Evolutionary conservation across 2,329 filamentous ascomycete genomes (phyloP).

Genomic region (Aspergillus nomiae): DNA sequence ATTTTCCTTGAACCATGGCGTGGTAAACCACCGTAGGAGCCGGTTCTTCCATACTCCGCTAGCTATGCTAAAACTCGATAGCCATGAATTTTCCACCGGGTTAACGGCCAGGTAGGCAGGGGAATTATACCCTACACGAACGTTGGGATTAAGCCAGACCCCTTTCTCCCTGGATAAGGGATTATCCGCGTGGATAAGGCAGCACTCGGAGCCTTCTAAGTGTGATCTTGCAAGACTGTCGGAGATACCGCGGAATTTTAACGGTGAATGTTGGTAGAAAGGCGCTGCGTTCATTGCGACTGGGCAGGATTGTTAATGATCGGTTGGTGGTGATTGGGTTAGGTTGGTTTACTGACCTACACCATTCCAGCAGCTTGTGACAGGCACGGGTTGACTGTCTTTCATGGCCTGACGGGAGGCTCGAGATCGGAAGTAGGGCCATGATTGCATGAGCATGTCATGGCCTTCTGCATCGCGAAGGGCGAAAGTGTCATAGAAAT

Average conservation of each 20-base stretch:
- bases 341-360: slow-evolving; percentile 46
- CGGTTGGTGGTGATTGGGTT: slow-evolving; percentile 13
- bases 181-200: slow-evolving; percentile 70
- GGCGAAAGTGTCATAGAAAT: slow-evolving; percentile 75
- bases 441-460: slow-evolving; percentile 65
- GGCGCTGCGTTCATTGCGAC: slow-evolving; percentile 5
- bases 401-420: slow-evolving; percentile 57
- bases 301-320: background rate
- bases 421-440: slow-evolving; percentile 55
- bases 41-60: slow-evolving; percentile 6
- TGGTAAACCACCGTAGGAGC: background rate
- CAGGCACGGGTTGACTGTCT: slow-evolving; percentile 55
- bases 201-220: slow-evolving; percentile 60
- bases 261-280: background rate
- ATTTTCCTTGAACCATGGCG: background rate
- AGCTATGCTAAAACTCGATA: background rate
- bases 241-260: slow-evolving; percentile 54
- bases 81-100: background rate
- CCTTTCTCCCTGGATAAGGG: slow-evolving; percentile 51
- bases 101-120: slow-evolving; percentile 54
- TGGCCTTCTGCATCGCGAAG: slow-evolving; percentile 67
- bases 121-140: slow-evolving; percentile 66
- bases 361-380: slow-evolving; percentile 67
- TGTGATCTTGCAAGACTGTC: slow-evolving; percentile 58
- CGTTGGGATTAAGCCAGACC: slow-evolving; percentile 69